Percentiles rank a stretch among this genome's conserved stretches.
phyloP scores from a whole-genome alignment of 495 filamentous ascomycete genomes.

The Annulohypoxylon maeteangense region DNA sequence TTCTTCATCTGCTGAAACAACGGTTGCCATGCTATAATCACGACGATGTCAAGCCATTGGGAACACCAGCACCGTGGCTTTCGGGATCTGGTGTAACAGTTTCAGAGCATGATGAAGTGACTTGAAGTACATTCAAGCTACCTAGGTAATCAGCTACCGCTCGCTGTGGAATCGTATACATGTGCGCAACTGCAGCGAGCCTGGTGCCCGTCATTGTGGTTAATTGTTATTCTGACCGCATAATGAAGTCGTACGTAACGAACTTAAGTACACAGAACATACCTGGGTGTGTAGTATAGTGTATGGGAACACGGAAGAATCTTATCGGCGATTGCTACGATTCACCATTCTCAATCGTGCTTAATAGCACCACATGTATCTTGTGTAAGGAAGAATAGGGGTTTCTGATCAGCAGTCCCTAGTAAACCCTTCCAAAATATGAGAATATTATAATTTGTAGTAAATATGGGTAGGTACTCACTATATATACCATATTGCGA shows the following conservation, averaged over 20 bases:
- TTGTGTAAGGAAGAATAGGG: conserved; percentile 2
- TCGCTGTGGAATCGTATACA: conserved; percentile 9
- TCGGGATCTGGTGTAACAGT: conserved; percentile 41
- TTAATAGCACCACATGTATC: neutral
- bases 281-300: neutral
- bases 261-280: neutral
- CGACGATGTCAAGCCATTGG: conserved; percentile 1
- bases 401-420: neutral
- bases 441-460: neutral
- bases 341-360: neutral
- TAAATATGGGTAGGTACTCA: neutral
- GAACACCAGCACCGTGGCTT: conserved; percentile 29
- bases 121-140: conserved; percentile 9
- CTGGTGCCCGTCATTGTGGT: conserved; percentile 21
- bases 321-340: neutral
- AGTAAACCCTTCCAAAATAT: neutral
- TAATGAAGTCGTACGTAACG: neutral
- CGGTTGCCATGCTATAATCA: conserved; percentile 11
- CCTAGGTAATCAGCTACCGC: conserved; percentile 11
- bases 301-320: conserved; percentile 3
- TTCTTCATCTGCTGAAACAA: conserved; percentile 31
- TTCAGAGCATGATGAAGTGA: conserved; percentile 31
- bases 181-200: conserved; percentile 24
- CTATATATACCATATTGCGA: neutral
- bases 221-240: neutral